Conservation (phyloP, 345 rosid species). For the Excoecaria agallocha region DNA sequence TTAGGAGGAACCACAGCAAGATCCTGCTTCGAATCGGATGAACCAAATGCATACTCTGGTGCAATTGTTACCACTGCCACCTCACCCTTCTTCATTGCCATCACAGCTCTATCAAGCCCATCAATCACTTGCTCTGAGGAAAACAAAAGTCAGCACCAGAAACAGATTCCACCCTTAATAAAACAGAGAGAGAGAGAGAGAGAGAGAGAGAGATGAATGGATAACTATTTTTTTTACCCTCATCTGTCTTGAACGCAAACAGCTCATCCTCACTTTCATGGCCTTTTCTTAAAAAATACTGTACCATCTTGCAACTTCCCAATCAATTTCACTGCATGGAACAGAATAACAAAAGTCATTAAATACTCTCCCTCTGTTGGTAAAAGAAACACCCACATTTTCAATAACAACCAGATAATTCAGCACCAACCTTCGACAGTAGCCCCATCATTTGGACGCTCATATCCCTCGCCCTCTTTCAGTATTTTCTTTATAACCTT, state of each 20-base stretch:
- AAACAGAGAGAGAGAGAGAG: background rate
- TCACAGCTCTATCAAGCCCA: constrained; percentile 83
- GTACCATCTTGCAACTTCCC: constrained; percentile 87
- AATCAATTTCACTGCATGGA: constrained; percentile 64
- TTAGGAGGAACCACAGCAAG: constrained; percentile 70
- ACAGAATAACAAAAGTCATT: background rate
- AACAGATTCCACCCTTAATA: background rate
- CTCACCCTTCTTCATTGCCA: constrained; percentile 91
- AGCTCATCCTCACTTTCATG: constrained; percentile 57
- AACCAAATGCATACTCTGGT: constrained; percentile 85
- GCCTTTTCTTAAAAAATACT: constrained; percentile 67
- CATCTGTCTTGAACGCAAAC: constrained; percentile 82
- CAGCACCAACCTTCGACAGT: constrained; percentile 53
- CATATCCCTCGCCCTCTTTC: constrained; percentile 90
- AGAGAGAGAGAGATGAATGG: background rate
- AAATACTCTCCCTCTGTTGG: background rate
- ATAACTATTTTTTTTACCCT: constrained; percentile 42
- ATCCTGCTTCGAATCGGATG: constrained; percentile 66
- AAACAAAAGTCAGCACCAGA: background rate
- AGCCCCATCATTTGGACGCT: constrained; percentile 78
- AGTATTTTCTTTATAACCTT: constrained; percentile 76
- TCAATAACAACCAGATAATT: no score
- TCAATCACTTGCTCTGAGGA: constrained; percentile 77
- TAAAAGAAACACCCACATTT: background rate
- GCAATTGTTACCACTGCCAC: constrained; percentile 62